phyloP scores from a whole-genome alignment of 83 land plant species.

The Larix sibirica region DNA sequence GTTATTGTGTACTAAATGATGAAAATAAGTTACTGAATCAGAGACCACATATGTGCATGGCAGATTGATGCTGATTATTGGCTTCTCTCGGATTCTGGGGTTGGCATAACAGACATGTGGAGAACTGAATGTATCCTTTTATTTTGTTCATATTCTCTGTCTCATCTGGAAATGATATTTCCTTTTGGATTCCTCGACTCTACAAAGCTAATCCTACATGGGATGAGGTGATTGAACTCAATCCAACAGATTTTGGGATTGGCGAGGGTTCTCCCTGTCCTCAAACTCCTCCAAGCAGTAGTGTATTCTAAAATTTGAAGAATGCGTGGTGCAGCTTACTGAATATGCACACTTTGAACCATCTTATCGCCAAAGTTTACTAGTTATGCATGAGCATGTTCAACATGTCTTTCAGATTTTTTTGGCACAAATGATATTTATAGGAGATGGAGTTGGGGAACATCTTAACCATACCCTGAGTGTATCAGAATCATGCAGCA shows the following conservation, averaged over 20 bases:
- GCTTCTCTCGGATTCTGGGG: conserved; percentile 41
- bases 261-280: conserved; percentile 6
- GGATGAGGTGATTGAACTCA: conserved; percentile 13
- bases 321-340: not conserved
- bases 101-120: conserved; percentile 49
- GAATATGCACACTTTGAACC: not conserved
- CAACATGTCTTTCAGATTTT: not conserved
- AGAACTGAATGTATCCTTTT: conserved; percentile 36
- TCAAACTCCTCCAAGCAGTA: conserved; percentile 13
- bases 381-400: not conserved
- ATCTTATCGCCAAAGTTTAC: conserved; percentile 3
- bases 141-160: not conserved
- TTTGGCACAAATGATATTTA: not conserved
- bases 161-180: not conserved
- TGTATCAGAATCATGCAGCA: not conserved
- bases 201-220: conserved; percentile 8
- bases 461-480: not conserved
- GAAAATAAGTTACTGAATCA: not conserved
- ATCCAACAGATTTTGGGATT: conserved; percentile 11
- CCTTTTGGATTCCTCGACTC: not conserved
- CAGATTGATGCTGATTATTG: conserved; percentile 55
- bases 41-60: not conserved
- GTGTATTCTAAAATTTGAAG: not conserved
- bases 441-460: not conserved
- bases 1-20: not conserved